Base-by-base conservation (phyloP, 2,329 filamentous ascomycete genomes). In the Periglandula ipomoeae region DNA sequence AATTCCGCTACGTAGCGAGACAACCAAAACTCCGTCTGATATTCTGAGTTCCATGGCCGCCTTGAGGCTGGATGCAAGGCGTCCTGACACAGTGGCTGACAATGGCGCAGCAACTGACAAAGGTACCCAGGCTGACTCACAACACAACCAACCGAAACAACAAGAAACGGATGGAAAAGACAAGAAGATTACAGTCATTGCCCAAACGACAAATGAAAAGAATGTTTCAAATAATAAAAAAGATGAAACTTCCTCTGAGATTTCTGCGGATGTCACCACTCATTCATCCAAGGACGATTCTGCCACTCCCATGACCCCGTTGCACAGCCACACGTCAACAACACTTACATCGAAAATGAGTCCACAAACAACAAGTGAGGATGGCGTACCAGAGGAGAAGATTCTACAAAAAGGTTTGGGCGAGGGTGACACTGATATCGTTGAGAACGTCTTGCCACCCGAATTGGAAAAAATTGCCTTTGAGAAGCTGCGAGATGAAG, bases 401-500 rank as follows among this genome's bases (percentile, higher is more conserved):
- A 23, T 52, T n/a, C 56, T 61, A 32, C 67, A 72, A 9, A 78
- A 79, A 52, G 65, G 65, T 6, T 77, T 95, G 45, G 89, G 87
- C 41, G 86, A 90, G 63, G 86, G 89, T 7, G 89, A 95, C 61
- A 94, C 88, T 0, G 76, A 75, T 38, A 76, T 97, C 37, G 72
- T 89, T 34, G 72, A 82, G 53, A 71, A 89, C 53, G 68, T 95
- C 27, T 74, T 96, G 2, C 73, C 86, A 1, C 60, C 66, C 0
- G 60, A 70, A 6, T 59, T 85, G 1, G 72, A 73, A 4, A 68
- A 78, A 1, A 71, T 74, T 15, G 75, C 85, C 5, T 96, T 95
- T 62, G 74, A 82, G 19, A 75, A 74, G 35, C 70, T 95, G 15
- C 80, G 81, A 46, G 69, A 77, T 13, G 90, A 97, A 63, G 82